phyloP scores from a whole-genome alignment of 208 protist species.

The Wallacemonas sp. region DNA sequence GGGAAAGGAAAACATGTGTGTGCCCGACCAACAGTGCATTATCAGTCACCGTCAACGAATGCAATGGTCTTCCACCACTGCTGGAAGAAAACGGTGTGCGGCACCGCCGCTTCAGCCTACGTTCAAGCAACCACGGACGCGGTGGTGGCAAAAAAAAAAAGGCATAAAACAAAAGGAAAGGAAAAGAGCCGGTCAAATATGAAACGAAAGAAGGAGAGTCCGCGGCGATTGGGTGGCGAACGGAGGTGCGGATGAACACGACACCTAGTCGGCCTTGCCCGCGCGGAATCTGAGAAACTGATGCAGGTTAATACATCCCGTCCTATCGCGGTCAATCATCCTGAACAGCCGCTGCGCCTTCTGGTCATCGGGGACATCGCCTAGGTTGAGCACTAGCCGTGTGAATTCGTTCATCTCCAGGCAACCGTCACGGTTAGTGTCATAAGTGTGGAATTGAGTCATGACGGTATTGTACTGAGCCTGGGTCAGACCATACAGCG shows the following conservation, averaged over 20 bases:
- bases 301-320: constrained; percentile 33
- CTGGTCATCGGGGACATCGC: constrained; percentile 19
- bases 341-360: constrained; percentile 23
- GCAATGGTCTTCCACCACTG: not conserved
- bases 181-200: not conserved
- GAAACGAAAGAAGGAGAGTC: not conserved
- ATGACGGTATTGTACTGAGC: constrained; percentile 50
- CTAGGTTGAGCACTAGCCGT: constrained; percentile 21
- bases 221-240: not conserved
- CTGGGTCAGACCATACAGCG: constrained; percentile 48
- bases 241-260: not conserved
- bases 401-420: constrained; percentile 37
- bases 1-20: too few relatives aligned
- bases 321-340: constrained; percentile 22
- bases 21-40: too few relatives aligned
- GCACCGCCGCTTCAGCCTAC: too few relatives aligned
- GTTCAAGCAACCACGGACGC: too few relatives aligned
- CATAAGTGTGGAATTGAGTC: constrained; percentile 49
- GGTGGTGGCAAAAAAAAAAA: constrained; percentile 8
- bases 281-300: constrained; percentile 48
- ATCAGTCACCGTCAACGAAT: not conserved
- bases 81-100: too few relatives aligned
- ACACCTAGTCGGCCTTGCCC: not conserved
- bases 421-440: constrained; percentile 40
- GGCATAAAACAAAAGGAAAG: not conserved